These are phyloP conservation scores for Cyclotella atomus DNA, from an alignment of 108 stramenopile species.

Conservation along the genomic window DNA sequence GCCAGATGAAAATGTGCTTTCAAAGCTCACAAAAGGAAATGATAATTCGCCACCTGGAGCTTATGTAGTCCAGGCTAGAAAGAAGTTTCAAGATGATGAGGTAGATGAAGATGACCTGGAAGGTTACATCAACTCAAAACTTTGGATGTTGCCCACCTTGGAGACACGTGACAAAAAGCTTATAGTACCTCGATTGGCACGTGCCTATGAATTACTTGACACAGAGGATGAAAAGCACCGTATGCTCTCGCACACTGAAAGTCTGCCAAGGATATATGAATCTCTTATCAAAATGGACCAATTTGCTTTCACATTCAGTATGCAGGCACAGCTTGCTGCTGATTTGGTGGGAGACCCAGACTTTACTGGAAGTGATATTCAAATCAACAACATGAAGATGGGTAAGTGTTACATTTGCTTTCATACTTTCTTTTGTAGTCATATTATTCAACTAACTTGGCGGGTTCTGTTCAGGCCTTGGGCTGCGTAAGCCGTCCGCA, in stretches of 20 bases:
- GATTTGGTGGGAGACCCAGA: slow-evolving; percentile 78
- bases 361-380: slow-evolving; percentile 80
- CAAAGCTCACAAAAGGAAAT: slow-evolving; percentile 34
- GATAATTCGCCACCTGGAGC: slow-evolving; percentile 58
- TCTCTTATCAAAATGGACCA: slow-evolving; percentile 87
- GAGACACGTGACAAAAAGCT: slow-evolving; percentile 87
- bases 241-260: slow-evolving; percentile 60
- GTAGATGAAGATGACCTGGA: slow-evolving; percentile 74
- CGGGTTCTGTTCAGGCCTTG: slow-evolving; percentile 56
- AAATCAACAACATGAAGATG: slow-evolving; percentile 80
- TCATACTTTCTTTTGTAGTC: too few relatives aligned
- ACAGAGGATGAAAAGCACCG: slow-evolving; percentile 40
- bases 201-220: slow-evolving; percentile 52
- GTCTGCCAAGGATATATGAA: slow-evolving; percentile 82
- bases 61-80: slow-evolving; percentile 82
- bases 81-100: slow-evolving; percentile 61
- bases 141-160: slow-evolving; percentile 85
- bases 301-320: slow-evolving; percentile 86
- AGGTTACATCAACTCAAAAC: slow-evolving; percentile 70
- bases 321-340: slow-evolving; percentile 91
- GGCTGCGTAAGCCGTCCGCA: slow-evolving; percentile 75
- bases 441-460: background rate
- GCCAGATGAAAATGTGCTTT: slow-evolving; percentile 38
- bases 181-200: slow-evolving; percentile 74
- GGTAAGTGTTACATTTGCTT: slow-evolving; percentile 56